Evolutionary conservation across 2,329 filamentous ascomycete species (phyloP).

Genomic region (Gaeumannomyces tritici): DNA sequence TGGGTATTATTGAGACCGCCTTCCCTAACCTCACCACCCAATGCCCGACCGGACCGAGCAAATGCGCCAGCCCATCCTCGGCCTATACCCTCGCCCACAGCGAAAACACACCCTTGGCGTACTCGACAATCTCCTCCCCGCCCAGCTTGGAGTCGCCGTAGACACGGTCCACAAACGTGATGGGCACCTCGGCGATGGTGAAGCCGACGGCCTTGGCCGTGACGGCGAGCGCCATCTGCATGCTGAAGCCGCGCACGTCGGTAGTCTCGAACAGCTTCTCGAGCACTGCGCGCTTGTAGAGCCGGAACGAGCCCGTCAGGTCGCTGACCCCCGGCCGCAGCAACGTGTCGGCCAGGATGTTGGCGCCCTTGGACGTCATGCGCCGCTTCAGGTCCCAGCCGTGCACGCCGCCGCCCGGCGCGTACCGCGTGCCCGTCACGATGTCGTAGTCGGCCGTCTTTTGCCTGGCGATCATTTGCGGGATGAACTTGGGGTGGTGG

Average conservation of each 20-base stretch:
- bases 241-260: slow-evolving; percentile 94
- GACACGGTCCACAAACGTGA: slow-evolving; percentile 88
- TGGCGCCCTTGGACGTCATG: slow-evolving; percentile 77
- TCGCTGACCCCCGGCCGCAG: slow-evolving; percentile 90
- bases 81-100: slow-evolving; percentile 67
- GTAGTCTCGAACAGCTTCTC: slow-evolving; percentile 85
- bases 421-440: slow-evolving; percentile 92
- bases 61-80: neutral
- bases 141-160: slow-evolving; percentile 87
- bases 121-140: slow-evolving; percentile 92
- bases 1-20: neutral
- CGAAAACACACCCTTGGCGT: slow-evolving; percentile 73
- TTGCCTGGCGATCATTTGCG: slow-evolving; percentile 81
- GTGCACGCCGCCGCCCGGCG: slow-evolving; percentile 78
- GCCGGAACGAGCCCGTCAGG: slow-evolving; percentile 83
- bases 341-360: slow-evolving; percentile 91
- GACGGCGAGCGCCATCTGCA: slow-evolving; percentile 99
- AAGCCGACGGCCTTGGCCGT: slow-evolving; percentile 92
- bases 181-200: slow-evolving; percentile 90
- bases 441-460: slow-evolving; percentile 78
- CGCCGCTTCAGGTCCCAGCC: slow-evolving; percentile 95
- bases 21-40: neutral
- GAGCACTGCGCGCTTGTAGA: slow-evolving; percentile 88
- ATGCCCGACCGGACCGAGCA: neutral
- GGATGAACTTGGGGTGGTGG: slow-evolving; percentile 98